Conservation (phyloP, 306 rosid genomes). For the Amphicarpaea edgeworthii region DNA sequence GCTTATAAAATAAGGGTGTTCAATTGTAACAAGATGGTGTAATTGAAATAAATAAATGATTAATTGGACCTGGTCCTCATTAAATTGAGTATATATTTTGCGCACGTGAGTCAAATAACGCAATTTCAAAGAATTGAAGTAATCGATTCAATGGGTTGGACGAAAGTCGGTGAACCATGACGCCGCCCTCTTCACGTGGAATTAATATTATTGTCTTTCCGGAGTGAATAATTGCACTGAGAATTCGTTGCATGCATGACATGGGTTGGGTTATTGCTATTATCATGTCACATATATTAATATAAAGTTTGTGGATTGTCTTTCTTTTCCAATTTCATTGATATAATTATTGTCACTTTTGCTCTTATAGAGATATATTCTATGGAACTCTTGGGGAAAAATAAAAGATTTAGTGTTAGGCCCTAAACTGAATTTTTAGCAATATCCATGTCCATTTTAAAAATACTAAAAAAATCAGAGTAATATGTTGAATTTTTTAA, state of each 20-base stretch:
- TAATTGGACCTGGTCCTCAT: background rate
- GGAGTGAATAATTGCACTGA: background rate
- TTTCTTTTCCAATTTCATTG: too few species aligned
- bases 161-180: background rate
- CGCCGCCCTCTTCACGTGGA: slow-evolving; percentile 2
- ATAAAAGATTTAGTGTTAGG: too few species aligned
- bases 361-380: too few species aligned
- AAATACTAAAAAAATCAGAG: too few species aligned
- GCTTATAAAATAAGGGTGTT: slow-evolving; percentile 1
- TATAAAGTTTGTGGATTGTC: too few species aligned
- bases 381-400: too few species aligned
- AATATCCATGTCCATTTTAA: too few species aligned
- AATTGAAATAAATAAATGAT: background rate
- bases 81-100: background rate
- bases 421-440: too few species aligned
- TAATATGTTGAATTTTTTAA: too few species aligned
- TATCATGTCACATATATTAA: too few species aligned
- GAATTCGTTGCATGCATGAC: background rate
- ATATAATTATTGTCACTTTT: too few species aligned
- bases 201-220: background rate
- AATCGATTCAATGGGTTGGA: background rate
- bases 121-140: background rate
- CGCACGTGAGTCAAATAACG: slow-evolving; percentile 34
- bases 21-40: background rate
- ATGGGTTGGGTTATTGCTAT: background rate